Percentiles rank a stretch among this genome's conserved stretches.
Evolutionary conservation across 2,329 filamentous ascomycete species (phyloP).

Genomic region (Aureobasidium leucospermi): DNA sequence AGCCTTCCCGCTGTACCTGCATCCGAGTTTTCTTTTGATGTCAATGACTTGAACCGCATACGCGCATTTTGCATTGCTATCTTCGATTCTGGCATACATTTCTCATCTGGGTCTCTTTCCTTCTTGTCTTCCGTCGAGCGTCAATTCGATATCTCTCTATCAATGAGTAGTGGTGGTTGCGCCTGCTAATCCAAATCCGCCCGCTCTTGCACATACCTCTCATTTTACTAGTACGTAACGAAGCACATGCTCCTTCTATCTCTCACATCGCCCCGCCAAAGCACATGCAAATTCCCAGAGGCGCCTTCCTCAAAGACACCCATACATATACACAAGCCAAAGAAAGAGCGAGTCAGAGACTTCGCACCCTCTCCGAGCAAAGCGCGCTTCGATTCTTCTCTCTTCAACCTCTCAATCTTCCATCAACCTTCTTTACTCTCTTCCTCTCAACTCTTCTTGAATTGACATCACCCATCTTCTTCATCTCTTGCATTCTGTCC

Average conservation of each 20-base stretch:
- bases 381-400: not conserved
- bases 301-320: constrained; percentile 14
- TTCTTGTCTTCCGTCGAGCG: not conserved
- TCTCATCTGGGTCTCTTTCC: not conserved
- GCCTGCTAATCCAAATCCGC: not conserved
- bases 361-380: not conserved
- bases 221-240: constrained; percentile 13
- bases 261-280: constrained; percentile 10
- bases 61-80: constrained; percentile 12
- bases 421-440: constrained; percentile 7
- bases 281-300: constrained; percentile 15
- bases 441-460: constrained; percentile 18
- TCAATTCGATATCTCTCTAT: not conserved
- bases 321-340: constrained; percentile 12
- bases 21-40: not conserved
- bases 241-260: constrained; percentile 13
- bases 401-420: not conserved
- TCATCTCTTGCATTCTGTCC: constrained; percentile 31
- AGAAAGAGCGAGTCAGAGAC: constrained; percentile 4
- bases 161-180: not conserved
- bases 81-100: constrained; percentile 9
- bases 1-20: constrained; percentile 4
- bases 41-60: constrained; percentile 2
- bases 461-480: constrained; percentile 24
- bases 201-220: constrained; percentile 15